A percentile compares a stretch with the other conserved stretches of the same genome.
Conservation (phyloP, 2,329 filamentous ascomycete genomes). For the Massarina eburnea region DNA sequence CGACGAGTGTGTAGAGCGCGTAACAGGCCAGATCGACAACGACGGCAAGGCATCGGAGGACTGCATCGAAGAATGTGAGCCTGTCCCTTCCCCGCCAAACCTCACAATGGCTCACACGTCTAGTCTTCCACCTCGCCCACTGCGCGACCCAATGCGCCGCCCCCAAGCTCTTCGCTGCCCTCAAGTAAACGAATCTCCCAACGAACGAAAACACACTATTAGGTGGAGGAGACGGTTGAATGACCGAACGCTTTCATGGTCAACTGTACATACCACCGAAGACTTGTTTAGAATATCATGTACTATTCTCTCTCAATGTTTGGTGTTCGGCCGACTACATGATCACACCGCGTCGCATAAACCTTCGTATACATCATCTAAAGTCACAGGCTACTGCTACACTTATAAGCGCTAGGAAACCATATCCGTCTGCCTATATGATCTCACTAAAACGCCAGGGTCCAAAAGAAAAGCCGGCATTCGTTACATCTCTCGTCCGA, state of each 20-base stretch:
- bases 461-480: conserved; percentile 10
- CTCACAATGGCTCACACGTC: conserved; percentile 8
- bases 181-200: conserved; percentile 68
- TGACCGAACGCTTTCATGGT: conserved; percentile 29
- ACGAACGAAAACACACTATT: conserved; percentile 15
- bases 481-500: conserved; percentile 19
- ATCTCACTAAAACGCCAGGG: neutral
- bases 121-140: conserved; percentile 98
- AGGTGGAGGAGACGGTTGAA: conserved; percentile 22
- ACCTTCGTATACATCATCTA: neutral
- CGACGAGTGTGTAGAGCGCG: conserved; percentile 96
- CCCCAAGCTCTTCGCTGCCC: conserved; percentile 88
- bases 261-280: conserved; percentile 37
- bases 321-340: neutral
- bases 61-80: conserved; percentile 98
- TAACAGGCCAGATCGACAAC: conserved; percentile 69
- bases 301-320: conserved; percentile 21
- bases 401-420: neutral
- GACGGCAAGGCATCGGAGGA: conserved; percentile 83
- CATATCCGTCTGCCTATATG: neutral
- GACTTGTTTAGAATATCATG: conserved; percentile 43
- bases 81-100: neutral
- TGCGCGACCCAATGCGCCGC: conserved; percentile 92
- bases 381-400: neutral
- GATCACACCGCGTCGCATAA: neutral